Conservation (phyloP, 116 monocot genomes). For the Posidonia oceanica region DNA sequence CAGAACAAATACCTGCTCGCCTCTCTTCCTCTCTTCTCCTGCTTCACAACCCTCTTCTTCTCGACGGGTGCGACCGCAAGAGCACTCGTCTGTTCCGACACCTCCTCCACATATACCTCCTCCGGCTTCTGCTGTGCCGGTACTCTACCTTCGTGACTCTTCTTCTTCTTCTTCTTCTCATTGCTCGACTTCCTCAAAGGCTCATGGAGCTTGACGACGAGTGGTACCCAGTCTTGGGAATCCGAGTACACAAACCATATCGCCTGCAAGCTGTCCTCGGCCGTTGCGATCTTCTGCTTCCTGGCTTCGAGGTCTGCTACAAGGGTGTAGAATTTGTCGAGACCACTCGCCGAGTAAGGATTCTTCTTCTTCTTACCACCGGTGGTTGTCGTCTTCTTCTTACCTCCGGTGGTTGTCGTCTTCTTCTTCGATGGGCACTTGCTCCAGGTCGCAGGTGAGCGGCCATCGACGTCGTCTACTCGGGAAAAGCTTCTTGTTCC, state of each 20-base stretch:
- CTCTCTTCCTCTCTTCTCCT: not conserved
- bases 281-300: conserved; percentile 33
- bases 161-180: not conserved
- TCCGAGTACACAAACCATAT: conserved; percentile 41
- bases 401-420: not conserved
- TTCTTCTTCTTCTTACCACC: conserved; percentile 20
- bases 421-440: not conserved
- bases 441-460: conserved; percentile 4
- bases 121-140: too few relatives aligned
- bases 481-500: conserved; percentile 32
- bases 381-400: conserved; percentile 1
- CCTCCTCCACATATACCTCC: too few relatives aligned
- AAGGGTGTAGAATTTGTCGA: conserved; percentile 57
- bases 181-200: not conserved
- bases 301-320: conserved; percentile 51
- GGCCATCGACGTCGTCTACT: conserved; percentile 6
- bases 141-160: not conserved
- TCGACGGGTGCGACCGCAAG: not conserved
- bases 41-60: not conserved
- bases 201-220: conserved; percentile 29
- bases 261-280: conserved; percentile 14
- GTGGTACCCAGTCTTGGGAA: conserved; percentile 47
- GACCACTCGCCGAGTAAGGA: conserved; percentile 50
- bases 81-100: not conserved
- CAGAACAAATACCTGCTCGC: conserved; percentile 8